phyloP scores from a whole-genome alignment of 306 rosid genomes.

The Urtica urens region DNA sequence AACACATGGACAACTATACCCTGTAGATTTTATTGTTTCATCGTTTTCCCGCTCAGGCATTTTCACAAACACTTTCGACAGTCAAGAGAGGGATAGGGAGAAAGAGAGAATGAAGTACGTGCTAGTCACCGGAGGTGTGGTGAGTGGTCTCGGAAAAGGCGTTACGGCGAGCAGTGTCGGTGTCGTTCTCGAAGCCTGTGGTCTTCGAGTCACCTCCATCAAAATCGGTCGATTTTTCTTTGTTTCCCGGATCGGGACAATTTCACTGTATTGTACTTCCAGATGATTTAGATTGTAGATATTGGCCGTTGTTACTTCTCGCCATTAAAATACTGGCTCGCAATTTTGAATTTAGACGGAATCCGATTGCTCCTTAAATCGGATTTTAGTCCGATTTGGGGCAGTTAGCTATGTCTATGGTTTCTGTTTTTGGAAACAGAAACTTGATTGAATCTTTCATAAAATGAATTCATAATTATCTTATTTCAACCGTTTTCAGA shows the following conservation, averaged over 20 bases:
- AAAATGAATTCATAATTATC: too few species aligned
- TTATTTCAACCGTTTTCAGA: slow-evolving; percentile 28
- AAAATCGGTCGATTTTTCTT: slow-evolving; percentile 59
- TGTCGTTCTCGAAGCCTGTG: slow-evolving; percentile 91
- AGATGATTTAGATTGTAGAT: neutral
- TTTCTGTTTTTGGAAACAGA: too few species aligned
- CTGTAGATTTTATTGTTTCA: neutral
- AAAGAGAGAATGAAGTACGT: slow-evolving; percentile 66
- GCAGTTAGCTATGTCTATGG: too few species aligned
- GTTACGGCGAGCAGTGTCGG: slow-evolving; percentile 98
- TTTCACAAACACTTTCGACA: slow-evolving; percentile 25
- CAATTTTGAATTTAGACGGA: too few species aligned
- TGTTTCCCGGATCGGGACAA: neutral
- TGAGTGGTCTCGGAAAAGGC: slow-evolving; percentile 98
- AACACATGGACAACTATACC: too few species aligned
- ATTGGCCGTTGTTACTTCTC: too few species aligned
- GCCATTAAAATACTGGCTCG: too few species aligned
- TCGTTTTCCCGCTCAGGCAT: slow-evolving; percentile 35
- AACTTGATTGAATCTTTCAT: too few species aligned
- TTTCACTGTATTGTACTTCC: neutral
- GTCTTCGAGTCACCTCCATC: slow-evolving; percentile 93
- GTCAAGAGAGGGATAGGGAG: slow-evolving; percentile 2
- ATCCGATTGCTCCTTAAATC: too few species aligned
- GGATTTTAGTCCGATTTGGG: too few species aligned
- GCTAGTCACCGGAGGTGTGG: slow-evolving; percentile 81